Base-by-base conservation (phyloP, 2,329 filamentous ascomycete genomes). In the Botrytis fragariae region DNA sequence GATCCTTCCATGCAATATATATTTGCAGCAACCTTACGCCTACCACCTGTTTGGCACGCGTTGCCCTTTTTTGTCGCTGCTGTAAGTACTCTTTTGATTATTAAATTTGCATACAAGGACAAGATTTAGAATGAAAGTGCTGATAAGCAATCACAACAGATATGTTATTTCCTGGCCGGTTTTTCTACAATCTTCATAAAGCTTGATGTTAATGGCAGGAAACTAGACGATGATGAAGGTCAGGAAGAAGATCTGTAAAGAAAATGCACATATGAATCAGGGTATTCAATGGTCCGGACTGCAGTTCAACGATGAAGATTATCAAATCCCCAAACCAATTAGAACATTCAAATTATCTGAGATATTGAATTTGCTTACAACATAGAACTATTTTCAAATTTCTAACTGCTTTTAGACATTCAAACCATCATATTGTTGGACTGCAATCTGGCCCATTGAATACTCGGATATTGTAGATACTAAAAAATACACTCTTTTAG, bases 1-100 rank as follows among this genome's bases (percentile, higher is more conserved):
- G 80, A 81, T 74, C 80, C 80, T 7, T 71, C 75, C 2, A 78
- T 81, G 74, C 77, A 78, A 69, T 75, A 79, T 37, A 77, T 80
- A 16, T 79, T 80, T 68, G 78, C 80, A 16, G 73, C 74, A 25
- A 76, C 77, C 14, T 65, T 81, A 44, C 67, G 68, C 42, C 42
- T 79, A 5, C 51, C 75, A 7, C 35, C 74, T 14, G 74, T 77
- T 45, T 81, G 79, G 79, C 74, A 75, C 29, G 78, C 77, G 5
- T 65, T 78, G 39, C 78, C 79, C 6, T 81, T 81, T 61, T 81
- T 80, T 67, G 75, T 80, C 48, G 79, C 73, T 60, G 73, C 79
- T 70, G 80, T 81, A 63, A 77, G 80, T 78, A 61, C 32, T 25
- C 12, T n/a, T 35, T 32, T 22, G 14, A 14, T 22, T 10, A 6